Base-by-base conservation (phyloP, 257 asterid genomes). In the Nicotiana noctiflora region DNA sequence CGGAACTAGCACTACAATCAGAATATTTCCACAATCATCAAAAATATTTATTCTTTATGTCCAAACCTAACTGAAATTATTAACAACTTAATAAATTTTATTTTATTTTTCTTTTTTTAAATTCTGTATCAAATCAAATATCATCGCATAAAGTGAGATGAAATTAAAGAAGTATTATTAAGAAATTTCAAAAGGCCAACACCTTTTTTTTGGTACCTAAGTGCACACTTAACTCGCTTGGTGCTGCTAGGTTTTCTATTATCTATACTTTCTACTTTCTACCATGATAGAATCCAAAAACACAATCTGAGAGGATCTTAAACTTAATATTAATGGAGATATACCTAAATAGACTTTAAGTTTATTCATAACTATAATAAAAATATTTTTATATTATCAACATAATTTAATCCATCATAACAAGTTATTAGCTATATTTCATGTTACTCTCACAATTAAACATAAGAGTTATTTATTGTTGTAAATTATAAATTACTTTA, bases 1-100 rank as follows among this genome's bases (percentile, higher is more conserved):
- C 79, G 97, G 87, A 80, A 89, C 86, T 85, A 82, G 66, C 88
- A 83, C 88, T 68, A 44, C 67, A 79, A 80, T 84, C 81, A 80
- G 34, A 86, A 79, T 75, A 19, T 31, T 25, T 4, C 19, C 25
- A 56, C 62, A 18, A 17, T 56, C 62, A 18, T 56, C 62, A 11
- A 56, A 17, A 56, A 18, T 0, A 18, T 18, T 56, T 18, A 56
- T 56, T 56, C 62, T 56, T 56, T 56, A 56, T 56, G 62, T 56
- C 62, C 62, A 40, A 68, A 2, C 12, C 19, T 5, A 8, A 19
- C 13, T n/a, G 27, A 40, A 37, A 68, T 37, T 11, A 13, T n/a
- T 53, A 53, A 6, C 2, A 6, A 40, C 12, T 5, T 13, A 8
- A 46, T 15, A 40, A 40, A 2, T 40, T 40, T 40, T 7, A 34